Base-by-base conservation (phyloP, 805 yeast genomes). In the Sugiyamaella floridensis region DNA sequence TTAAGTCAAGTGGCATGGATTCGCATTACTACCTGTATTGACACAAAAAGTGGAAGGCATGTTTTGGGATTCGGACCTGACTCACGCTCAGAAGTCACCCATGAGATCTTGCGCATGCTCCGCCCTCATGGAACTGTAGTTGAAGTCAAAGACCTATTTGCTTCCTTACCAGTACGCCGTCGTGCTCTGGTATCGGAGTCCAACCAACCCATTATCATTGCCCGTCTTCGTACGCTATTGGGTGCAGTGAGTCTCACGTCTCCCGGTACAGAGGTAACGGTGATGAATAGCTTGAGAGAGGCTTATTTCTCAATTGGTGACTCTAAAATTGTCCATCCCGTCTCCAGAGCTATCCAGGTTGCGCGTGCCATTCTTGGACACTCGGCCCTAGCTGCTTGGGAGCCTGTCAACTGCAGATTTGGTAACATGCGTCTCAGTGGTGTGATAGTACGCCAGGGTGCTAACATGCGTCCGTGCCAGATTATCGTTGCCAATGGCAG, bases 1-100 rank as follows among this genome's bases (percentile, higher is more conserved):
- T 6, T 22, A 22, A 6, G 26, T 6, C 26, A 22, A 68, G 85
- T 2, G 60, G 72, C 2, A 61, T 67, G 0, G 55, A 73, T 1
- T 67, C 80, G 0, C 63, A 70, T 14, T 10, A 32, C 19, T 50
- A 10, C 9, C 43, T 8, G 41, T 16, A 22, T 5, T 45, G 19
- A 22, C 26, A 19, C 49, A 22, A 22, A 6, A 3, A 22, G 6
- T 22, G 26, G 26, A 3, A 22, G 26, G 26, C 6, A 4, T 22
- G 26, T 22, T 14, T 11, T 16, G n/a, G 22, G 44, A 8, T n/a
- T 40, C 7, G 16, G 22, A 15, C 34, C 44, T 14, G 12, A 10
- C 10, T 10, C 20, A 10, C 49, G 49, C 12, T 12, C 43, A 14
- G 40, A 15, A 14, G 18, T 37, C 29, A 42, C 43, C 32, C 10